Evolutionary conservation across 805 yeast genomes (phyloP), one percentile per base, ranked within the genome.

Genomic region (Schwanniomyces vanrijiae): DNA sequence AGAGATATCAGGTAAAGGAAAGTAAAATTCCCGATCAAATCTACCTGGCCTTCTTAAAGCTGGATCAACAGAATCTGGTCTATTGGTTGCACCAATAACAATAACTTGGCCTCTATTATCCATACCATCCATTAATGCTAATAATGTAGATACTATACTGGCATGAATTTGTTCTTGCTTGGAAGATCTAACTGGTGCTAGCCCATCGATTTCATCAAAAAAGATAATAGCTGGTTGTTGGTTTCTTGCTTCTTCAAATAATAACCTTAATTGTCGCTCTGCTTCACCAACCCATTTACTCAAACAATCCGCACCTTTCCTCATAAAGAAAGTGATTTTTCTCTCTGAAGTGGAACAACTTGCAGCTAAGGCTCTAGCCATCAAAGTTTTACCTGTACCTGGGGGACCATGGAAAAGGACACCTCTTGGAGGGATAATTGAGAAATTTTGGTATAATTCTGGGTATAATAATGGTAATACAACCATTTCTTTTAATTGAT

Each of bases 211-310:
- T 73, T 94, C 99, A 71, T 94, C 99, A 61, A 94, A 94, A 65
- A 94, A 94, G 13, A 94, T 94, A 47, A 94, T 92, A 6, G 96
- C 82, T 2, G 99, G 99, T 67, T 94, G 99, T 56, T 90, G 91
- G 53, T 88, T 90, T 57, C 86, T 87, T 1, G 99, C 99, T 66
- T 94, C 98, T 68, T 94, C 98, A 64, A 94, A 94, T 47, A 94
- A 69, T 37, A 92, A 71, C 49, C 99, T 73, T 51, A 94, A 73
- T 64, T 94, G 98, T 54, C 99, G 78, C 68, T 94, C 99, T 5
- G 98, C 98, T 66, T 94, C 99, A 59, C 99, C 99, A 3, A 94
- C 98, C 99, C 99, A 94, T 70, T 94, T 94, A 39, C 96, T 88
- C 56, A 94, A 72, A 61, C 96, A 88, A 65, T 94, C 99, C 0